A percentile compares a stretch with the other conserved stretches of the same genome.
These are phyloP conservation scores for Ceriops tagal DNA, from an alignment of 345 rosid species.

Conservation along the genomic window DNA sequence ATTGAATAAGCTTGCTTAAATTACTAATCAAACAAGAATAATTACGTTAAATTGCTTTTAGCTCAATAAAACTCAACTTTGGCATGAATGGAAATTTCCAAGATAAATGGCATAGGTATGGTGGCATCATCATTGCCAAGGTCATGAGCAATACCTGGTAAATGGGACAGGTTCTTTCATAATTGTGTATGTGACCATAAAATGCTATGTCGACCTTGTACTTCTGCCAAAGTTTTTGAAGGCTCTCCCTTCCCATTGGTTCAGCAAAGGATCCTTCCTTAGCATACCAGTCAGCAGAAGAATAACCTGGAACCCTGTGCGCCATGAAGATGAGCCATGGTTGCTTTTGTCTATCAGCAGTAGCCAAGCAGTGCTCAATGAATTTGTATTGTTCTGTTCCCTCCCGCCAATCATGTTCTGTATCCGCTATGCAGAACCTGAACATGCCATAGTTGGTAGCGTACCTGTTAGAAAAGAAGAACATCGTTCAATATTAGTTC, in stretches of 20 bases:
- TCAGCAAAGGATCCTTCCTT: slow-evolving; percentile 55
- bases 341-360: slow-evolving; percentile 65
- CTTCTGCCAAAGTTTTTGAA: slow-evolving; percentile 74
- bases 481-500: background rate
- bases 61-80: too few relatives aligned
- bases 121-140: background rate
- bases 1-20: background rate
- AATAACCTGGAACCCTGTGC: slow-evolving; percentile 67
- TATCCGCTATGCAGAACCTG: slow-evolving; percentile 65
- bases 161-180: slow-evolving; percentile 73
- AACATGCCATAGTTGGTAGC: slow-evolving; percentile 77
- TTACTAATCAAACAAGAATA: background rate
- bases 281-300: slow-evolving; percentile 47
- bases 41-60: too few relatives aligned
- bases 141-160: slow-evolving; percentile 45
- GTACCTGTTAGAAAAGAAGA: slow-evolving; percentile 36
- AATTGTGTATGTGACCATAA: slow-evolving; percentile 69
- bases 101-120: background rate
- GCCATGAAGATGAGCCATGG: slow-evolving; percentile 74
- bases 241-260: slow-evolving; percentile 64
- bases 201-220: slow-evolving; percentile 73
- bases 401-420: slow-evolving; percentile 76
- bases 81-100: too few relatives aligned
- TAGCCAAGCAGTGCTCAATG: slow-evolving; percentile 62
- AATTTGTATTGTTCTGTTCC: slow-evolving; percentile 70